Evolutionary conservation across 192 early-diverging fungal species (phyloP).

Genomic region (Backusella circina): DNA sequence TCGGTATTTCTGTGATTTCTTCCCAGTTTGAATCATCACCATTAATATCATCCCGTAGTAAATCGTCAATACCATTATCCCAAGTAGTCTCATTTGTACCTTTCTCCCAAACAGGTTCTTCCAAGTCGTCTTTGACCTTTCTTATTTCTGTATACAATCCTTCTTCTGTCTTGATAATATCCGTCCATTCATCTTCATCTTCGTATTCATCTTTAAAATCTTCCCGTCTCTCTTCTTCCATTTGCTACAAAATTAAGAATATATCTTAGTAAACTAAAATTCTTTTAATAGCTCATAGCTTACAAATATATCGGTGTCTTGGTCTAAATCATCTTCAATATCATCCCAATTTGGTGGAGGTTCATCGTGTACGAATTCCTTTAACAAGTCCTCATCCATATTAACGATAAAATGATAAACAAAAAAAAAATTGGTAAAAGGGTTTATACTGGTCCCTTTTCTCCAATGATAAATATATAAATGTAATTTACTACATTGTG

Average conservation of each 20-base stretch:
- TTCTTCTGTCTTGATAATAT: background rate
- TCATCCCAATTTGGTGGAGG: background rate
- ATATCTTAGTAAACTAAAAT: background rate
- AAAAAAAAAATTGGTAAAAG: background rate
- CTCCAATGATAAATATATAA: background rate
- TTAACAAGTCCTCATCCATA: background rate
- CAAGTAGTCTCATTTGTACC: background rate
- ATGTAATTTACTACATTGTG: background rate
- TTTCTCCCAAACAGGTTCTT: background rate
- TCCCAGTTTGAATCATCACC: background rate
- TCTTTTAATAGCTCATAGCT: background rate
- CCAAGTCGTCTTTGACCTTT: background rate
- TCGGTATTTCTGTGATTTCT: background rate
- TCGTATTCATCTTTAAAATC: background rate
- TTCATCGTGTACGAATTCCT: background rate
- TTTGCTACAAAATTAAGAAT: background rate
- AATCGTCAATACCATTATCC: background rate
- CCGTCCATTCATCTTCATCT: constrained; percentile 7
- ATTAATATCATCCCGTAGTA: background rate
- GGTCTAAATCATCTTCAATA: background rate
- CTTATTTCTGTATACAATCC: background rate
- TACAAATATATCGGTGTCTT: background rate
- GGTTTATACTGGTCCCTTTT: background rate
- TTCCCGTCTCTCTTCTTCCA: background rate
- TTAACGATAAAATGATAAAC: background rate